Conservation (phyloP, 2,329 filamentous ascomycete species). For the Aspergillus ustus region DNA sequence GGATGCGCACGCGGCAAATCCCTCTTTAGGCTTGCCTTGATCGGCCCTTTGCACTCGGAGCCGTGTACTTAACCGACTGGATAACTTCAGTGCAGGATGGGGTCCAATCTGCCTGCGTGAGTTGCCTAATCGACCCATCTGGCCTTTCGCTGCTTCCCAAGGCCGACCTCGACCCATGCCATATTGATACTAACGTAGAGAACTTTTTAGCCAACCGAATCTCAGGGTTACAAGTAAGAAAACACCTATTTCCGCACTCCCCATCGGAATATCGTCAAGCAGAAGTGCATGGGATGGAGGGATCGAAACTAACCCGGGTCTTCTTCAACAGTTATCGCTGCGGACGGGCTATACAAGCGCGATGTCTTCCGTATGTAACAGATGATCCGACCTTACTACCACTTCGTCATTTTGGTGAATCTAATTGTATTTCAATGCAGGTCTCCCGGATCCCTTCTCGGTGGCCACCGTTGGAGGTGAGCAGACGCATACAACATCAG, state of each 20-base stretch:
- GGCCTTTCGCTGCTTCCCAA: neutral
- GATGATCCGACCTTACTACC: neutral
- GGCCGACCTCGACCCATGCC: neutral
- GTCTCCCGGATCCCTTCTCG: constrained; percentile 96
- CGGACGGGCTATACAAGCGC: constrained; percentile 97
- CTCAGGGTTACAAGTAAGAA: constrained; percentile 85
- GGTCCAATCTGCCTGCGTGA: constrained; percentile 67
- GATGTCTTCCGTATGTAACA: constrained; percentile 90
- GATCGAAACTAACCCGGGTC: constrained; percentile 28
- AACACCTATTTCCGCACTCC: neutral
- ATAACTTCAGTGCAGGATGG: constrained; percentile 48
- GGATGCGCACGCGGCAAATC: constrained; percentile 41
- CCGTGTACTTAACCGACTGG: constrained; percentile 33
- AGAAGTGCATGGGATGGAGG: constrained; percentile 1
- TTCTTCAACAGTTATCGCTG: constrained; percentile 81
- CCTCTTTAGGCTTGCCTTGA: constrained; percentile 40
- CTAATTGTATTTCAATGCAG: constrained; percentile 53
- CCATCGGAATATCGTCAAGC: neutral
- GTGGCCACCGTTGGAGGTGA: constrained; percentile 97
- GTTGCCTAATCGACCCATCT: constrained; percentile 39
- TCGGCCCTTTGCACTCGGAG: constrained; percentile 37
- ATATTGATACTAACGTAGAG: constrained; percentile 26
- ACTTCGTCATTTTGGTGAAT: constrained; percentile 5
- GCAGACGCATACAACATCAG: constrained; percentile 96
- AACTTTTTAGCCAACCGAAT: constrained; percentile 71